Conservation (phyloP, 2,329 filamentous ascomycete genomes). For the Capronia coronata region DNA sequence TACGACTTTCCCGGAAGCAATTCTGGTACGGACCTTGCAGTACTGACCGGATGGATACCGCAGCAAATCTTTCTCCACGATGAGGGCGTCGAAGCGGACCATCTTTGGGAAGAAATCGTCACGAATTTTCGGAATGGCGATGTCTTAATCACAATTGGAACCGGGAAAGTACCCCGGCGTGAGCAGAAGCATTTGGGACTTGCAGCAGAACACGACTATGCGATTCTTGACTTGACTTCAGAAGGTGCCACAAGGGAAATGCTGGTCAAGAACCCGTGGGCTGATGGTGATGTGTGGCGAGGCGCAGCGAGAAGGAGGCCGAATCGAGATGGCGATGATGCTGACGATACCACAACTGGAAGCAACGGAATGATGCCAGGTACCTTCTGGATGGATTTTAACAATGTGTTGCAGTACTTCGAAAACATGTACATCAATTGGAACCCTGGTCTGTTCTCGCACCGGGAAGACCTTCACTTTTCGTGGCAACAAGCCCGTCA, state of each 20-base stretch:
- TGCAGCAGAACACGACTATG: constrained; percentile 88
- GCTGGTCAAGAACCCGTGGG: constrained; percentile 94
- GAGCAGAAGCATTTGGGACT: constrained; percentile 78
- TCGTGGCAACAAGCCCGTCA: constrained; percentile 62
- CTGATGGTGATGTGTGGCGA: constrained; percentile 53
- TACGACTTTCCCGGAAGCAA: constrained; percentile 98
- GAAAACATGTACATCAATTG: constrained; percentile 96
- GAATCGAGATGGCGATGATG: constrained; percentile 14
- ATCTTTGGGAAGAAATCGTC: constrained; percentile 71
- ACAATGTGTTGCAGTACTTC: constrained; percentile 83
- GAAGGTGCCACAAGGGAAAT: constrained; percentile 58
- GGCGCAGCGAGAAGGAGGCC: constrained; percentile 27
- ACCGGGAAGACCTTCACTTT: constrained; percentile 86
- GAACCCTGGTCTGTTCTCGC: constrained; percentile 77
- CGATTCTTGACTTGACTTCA: constrained; percentile 72
- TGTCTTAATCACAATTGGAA: constrained; percentile 83
- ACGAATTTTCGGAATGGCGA: constrained; percentile 69
- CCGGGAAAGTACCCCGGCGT: constrained; percentile 67
- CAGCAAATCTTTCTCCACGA: constrained; percentile 90
- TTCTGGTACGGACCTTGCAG: constrained; percentile 88
- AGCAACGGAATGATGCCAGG: constrained; percentile 47
- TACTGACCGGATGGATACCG: constrained; percentile 91
- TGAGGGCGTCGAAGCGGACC: constrained; percentile 68
- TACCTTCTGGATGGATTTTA: constrained; percentile 90
- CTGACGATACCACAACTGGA: constrained; percentile 3